Conservation (phyloP, 202 grass and related monocot species). For the Panicum virgatum region DNA sequence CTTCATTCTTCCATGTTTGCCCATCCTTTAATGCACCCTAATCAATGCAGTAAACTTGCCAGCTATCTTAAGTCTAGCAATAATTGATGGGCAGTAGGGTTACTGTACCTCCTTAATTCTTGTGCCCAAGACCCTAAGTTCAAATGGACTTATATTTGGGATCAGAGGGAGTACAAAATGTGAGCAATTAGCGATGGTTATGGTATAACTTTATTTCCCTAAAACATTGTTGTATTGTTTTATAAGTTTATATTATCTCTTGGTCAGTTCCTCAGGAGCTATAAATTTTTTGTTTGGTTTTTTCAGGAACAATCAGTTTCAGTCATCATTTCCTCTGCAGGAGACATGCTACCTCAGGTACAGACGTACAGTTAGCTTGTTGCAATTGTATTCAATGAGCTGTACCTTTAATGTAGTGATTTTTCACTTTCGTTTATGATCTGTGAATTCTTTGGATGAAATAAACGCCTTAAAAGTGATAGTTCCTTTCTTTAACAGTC, state of each 20-base stretch:
- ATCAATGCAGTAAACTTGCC: background rate
- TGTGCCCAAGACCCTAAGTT: background rate
- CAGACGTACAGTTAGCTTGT: constrained; percentile 24
- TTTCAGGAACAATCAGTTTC: constrained; percentile 88
- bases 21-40: background rate
- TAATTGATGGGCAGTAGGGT: background rate
- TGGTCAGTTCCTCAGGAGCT: constrained; percentile 17
- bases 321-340: constrained; percentile 75
- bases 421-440: background rate
- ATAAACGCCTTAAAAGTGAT: constrained; percentile 12
- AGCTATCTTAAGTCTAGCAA: background rate
- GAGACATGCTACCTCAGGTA: constrained; percentile 97
- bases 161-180: background rate
- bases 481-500: constrained; percentile 1
- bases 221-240: background rate
- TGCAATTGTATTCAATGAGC: constrained; percentile 29
- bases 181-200: background rate
- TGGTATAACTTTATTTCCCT: background rate
- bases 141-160: background rate
- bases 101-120: background rate
- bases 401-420: constrained; percentile 15
- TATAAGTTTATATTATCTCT: background rate
- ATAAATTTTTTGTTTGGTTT: constrained; percentile 35
- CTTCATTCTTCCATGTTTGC: background rate
- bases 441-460: constrained; percentile 2